These are phyloP conservation scores for Mycocentrospora acerina DNA, from an alignment of 2,329 filamentous ascomycete genomes.

Conservation along the genomic window DNA sequence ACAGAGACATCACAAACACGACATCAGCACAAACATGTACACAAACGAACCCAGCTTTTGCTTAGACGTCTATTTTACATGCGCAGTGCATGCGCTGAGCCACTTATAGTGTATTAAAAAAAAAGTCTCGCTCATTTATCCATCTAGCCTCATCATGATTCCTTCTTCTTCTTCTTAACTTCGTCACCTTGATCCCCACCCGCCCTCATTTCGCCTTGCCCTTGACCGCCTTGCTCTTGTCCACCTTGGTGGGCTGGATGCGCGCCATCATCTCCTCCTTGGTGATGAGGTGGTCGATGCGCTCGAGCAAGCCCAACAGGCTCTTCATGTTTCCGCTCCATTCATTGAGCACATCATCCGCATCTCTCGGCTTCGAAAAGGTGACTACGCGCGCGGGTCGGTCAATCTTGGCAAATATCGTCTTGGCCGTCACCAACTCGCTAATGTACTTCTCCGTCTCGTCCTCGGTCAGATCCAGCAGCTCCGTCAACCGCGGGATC, in stretches of 20 bases:
- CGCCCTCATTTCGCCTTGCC: conserved; percentile 39
- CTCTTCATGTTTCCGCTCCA: conserved; percentile 99
- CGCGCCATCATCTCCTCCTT: conserved; percentile 99
- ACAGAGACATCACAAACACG: too few relatives aligned
- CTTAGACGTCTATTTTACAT: conserved; percentile 39
- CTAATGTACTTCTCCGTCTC: conserved; percentile 99
- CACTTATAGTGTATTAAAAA: too few relatives aligned
- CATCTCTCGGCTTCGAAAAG: conserved; percentile 92
- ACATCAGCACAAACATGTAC: too few relatives aligned
- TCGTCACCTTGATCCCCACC: too few relatives aligned
- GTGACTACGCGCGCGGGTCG: conserved; percentile 87
- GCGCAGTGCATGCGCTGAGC: conserved; percentile 33
- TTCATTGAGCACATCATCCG: conserved; percentile 95
- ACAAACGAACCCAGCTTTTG: too few relatives aligned
- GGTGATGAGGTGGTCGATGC: conserved; percentile 96
- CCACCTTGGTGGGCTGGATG: conserved; percentile 69
- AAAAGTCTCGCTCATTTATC: conserved; percentile 25
- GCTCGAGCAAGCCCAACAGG: conserved; percentile 77
- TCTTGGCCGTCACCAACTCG: conserved; percentile 95
- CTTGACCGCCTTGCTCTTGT: conserved; percentile 43
- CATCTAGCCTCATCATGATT: conserved; percentile 36
- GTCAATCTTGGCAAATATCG: conserved; percentile 96
- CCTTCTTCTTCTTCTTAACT: conserved; percentile 9
- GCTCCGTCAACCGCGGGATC: conserved; percentile 83
- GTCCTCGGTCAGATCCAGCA: conserved; percentile 88